These are phyloP conservation scores for Ceratocystis colombiana DNA, from an alignment of 2,329 filamentous ascomycete genomes.

Conservation along the genomic window DNA sequence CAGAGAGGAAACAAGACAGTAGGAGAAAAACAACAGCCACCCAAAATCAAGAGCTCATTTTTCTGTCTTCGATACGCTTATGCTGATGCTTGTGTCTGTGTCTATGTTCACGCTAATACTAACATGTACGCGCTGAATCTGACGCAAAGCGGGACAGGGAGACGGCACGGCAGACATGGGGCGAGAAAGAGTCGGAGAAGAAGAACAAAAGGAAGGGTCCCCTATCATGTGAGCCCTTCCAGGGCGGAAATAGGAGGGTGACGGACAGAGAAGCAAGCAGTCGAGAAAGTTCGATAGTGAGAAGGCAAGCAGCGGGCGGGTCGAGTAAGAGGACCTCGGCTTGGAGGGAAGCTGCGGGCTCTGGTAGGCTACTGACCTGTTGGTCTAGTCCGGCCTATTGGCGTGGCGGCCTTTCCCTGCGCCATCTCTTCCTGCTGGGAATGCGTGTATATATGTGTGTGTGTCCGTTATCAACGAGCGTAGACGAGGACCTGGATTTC, in stretches of 20 bases:
- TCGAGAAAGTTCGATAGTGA: no score
- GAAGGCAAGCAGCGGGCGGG: no score
- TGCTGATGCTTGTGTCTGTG: no score
- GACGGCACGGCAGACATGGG: slow-evolving; percentile 1
- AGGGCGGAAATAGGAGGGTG: no score
- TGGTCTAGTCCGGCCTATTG: background rate
- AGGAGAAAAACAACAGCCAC: background rate
- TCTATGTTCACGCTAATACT: no score
- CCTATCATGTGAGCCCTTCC: background rate
- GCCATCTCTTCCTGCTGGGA: background rate
- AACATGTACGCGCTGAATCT: background rate
- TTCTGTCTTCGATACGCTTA: no score
- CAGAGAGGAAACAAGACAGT: background rate
- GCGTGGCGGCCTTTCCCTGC: background rate
- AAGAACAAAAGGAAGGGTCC: background rate
- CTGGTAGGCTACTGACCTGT: no score
- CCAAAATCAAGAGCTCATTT: background rate
- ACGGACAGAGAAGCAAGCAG: no score
- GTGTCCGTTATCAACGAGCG: background rate
- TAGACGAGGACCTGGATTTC: background rate
- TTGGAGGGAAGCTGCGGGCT: no score
- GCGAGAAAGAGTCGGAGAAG: background rate
- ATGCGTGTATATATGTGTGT: background rate
- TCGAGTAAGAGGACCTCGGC: no score
- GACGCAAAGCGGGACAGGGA: background rate